Evolutionary conservation across 495 filamentous ascomycete genomes (phyloP).

Genomic region (Penicillium parvum): DNA sequence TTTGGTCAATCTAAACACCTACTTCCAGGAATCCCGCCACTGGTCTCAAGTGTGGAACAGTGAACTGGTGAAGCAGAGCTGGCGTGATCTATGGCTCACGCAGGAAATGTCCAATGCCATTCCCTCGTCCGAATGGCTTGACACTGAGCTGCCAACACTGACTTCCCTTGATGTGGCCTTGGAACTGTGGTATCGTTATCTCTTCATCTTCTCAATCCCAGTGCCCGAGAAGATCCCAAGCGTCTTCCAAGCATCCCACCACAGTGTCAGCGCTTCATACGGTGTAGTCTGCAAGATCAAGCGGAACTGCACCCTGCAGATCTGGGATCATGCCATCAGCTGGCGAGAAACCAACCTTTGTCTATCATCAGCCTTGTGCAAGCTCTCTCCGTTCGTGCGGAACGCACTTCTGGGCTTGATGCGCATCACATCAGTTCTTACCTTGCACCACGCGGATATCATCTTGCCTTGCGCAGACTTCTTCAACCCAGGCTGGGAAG

Average conservation of each 20-base stretch:
- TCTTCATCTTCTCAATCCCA: conserved; percentile 67
- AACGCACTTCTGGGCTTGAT: conserved; percentile 53
- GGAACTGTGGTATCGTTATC: conserved; percentile 60
- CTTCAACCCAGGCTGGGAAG: conserved; percentile 66
- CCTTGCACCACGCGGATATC: conserved; percentile 61
- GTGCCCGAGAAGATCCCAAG: conserved; percentile 58
- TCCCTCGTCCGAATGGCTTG: conserved; percentile 51
- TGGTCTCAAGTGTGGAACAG: conserved; percentile 64
- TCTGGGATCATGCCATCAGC: conserved; percentile 66
- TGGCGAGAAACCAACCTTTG: conserved; percentile 62
- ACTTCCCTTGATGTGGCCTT: conserved; percentile 52
- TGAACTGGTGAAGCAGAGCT: conserved; percentile 54
- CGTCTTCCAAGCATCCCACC: conserved; percentile 66
- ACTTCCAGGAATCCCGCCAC: conserved; percentile 56
- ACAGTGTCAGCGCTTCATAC: conserved; percentile 60
- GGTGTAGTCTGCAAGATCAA: conserved; percentile 65
- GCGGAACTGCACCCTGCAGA: conserved; percentile 55
- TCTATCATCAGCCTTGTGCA: conserved; percentile 56
- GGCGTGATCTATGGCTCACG: conserved; percentile 59
- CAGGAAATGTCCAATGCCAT: conserved; percentile 51
- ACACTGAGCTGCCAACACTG: conserved; percentile 56
- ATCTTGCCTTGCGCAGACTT: conserved; percentile 61
- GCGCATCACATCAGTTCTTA: conserved; percentile 55
- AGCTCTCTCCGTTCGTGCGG: conserved; percentile 53
- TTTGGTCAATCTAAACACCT: conserved; percentile 57